Evolutionary conservation across 768 basidiomycete species (phyloP).

Genomic region (Porpolomopsis calyptriformis): DNA sequence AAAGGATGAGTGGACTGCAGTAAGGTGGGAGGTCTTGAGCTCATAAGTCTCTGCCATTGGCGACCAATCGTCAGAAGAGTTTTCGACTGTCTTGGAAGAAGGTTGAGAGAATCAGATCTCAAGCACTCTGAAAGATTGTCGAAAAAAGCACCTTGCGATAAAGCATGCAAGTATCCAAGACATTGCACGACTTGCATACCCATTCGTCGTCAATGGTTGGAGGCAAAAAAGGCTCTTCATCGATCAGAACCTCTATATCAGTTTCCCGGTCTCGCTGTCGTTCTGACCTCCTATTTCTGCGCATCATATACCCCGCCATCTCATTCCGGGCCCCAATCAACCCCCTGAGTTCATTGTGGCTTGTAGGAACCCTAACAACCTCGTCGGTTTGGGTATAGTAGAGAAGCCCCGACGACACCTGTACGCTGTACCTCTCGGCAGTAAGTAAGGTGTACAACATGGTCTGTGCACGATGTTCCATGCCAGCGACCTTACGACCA

Average conservation of each 20-base stretch:
- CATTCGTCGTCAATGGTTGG: slow-evolving; percentile 76
- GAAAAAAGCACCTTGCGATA: slow-evolving; percentile 62
- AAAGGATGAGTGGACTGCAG: slow-evolving; percentile 53
- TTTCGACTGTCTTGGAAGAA: slow-evolving; percentile 51
- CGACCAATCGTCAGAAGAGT: slow-evolving; percentile 39
- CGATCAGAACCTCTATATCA: no score
- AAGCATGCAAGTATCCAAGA: slow-evolving; percentile 82
- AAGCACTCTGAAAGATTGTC: neutral
- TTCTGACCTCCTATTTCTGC: slow-evolving; percentile 25
- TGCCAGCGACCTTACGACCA: slow-evolving; percentile 57
- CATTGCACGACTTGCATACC: slow-evolving; percentile 72
- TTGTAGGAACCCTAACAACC: slow-evolving; percentile 70
- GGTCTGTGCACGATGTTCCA: slow-evolving; percentile 97
- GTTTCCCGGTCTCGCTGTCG: slow-evolving; percentile 7
- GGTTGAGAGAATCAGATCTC: slow-evolving; percentile 7
- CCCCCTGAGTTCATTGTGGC: slow-evolving; percentile 74
- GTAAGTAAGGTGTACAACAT: slow-evolving; percentile 92
- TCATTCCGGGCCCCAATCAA: slow-evolving; percentile 78
- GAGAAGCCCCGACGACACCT: slow-evolving; percentile 73
- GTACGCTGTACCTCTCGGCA: slow-evolving; percentile 79
- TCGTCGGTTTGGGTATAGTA: slow-evolving; percentile 93
- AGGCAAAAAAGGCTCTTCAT: slow-evolving; percentile 60
- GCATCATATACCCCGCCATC: slow-evolving; percentile 67
- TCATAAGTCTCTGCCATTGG: slow-evolving; percentile 61
- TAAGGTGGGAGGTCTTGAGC: slow-evolving; percentile 74